Conservation (phyloP, 768 basidiomycete genomes). For the Mycena metata region DNA sequence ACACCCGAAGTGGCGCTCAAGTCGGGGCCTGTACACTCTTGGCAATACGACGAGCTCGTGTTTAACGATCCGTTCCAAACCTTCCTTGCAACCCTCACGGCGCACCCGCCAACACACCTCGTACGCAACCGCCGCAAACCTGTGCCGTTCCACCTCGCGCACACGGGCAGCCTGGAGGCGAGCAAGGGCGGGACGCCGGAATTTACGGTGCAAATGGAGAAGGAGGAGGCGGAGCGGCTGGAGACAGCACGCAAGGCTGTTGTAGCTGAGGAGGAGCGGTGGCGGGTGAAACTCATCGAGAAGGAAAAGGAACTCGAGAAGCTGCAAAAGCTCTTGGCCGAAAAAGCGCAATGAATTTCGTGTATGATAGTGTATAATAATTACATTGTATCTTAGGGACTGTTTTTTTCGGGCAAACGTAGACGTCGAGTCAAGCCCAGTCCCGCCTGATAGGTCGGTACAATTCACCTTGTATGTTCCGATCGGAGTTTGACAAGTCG, state of each 20-base stretch:
- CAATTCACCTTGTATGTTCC: no score
- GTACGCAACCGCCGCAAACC: constrained; percentile 73
- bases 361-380: neutral
- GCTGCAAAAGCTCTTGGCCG: constrained; percentile 70
- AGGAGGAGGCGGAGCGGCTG: constrained; percentile 84
- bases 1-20: constrained; percentile 76
- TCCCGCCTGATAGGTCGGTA: no score
- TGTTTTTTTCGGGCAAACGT: no score
- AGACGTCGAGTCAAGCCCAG: no score
- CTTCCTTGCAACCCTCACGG: constrained; percentile 84
- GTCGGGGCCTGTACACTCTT: constrained; percentile 88
- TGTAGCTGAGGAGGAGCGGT: constrained; percentile 81
- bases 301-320: constrained; percentile 86
- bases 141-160: constrained; percentile 80
- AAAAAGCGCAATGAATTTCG: constrained; percentile 20
- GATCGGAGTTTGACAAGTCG: no score
- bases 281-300: constrained; percentile 75
- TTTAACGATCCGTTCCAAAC: constrained; percentile 93
- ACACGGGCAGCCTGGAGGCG: constrained; percentile 74
- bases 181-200: constrained; percentile 82
- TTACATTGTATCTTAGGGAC: neutral
- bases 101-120: constrained; percentile 87
- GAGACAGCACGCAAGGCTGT: constrained; percentile 82
- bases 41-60: constrained; percentile 99
- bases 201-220: constrained; percentile 88